Percentiles rank a stretch among this genome's conserved stretches.
These are phyloP conservation scores for Dorcoceras hygrometricum DNA, from an alignment of 257 asterid genomes.

Conservation along the genomic window DNA sequence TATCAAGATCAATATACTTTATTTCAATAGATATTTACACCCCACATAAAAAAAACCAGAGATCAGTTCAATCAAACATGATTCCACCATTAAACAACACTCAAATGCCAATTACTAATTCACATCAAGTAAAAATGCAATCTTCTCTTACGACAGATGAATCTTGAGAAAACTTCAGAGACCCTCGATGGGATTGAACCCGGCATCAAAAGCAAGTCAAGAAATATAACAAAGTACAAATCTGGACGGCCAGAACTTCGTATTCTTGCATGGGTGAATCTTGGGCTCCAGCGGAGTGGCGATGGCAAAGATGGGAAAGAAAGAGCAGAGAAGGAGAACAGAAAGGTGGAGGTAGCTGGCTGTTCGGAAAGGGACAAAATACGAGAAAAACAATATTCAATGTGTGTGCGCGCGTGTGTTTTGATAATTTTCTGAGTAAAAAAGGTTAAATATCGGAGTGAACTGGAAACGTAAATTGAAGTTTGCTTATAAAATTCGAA, in stretches of 20 bases:
- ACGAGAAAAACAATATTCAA: not conserved
- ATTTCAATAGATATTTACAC: conserved; percentile 12
- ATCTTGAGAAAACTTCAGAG: conserved; percentile 21
- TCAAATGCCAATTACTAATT: not conserved
- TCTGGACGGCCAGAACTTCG: not conserved
- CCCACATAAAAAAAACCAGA: conserved; percentile 22
- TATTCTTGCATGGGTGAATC: not conserved
- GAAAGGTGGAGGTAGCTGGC: not conserved
- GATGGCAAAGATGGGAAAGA: not conserved
- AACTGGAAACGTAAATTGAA: no score
- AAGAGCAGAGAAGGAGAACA: not conserved
- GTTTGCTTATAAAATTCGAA: no score
- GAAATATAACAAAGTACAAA: not conserved
- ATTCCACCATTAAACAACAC: conserved; percentile 15
- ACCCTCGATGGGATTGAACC: conserved; percentile 9
- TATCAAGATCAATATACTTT: not conserved
- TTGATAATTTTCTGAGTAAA: no score
- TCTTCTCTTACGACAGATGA: conserved; percentile 29
- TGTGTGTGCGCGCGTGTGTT: no score
- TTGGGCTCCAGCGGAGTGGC: not conserved
- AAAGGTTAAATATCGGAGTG: no score
- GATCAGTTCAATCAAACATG: conserved; percentile 17
- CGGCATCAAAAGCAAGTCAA: conserved; percentile 5
- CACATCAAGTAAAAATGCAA: not conserved
- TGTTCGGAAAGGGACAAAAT: not conserved